Conservation (phyloP, 148 eudicot genomes). For the Gaultheria prostrata region DNA sequence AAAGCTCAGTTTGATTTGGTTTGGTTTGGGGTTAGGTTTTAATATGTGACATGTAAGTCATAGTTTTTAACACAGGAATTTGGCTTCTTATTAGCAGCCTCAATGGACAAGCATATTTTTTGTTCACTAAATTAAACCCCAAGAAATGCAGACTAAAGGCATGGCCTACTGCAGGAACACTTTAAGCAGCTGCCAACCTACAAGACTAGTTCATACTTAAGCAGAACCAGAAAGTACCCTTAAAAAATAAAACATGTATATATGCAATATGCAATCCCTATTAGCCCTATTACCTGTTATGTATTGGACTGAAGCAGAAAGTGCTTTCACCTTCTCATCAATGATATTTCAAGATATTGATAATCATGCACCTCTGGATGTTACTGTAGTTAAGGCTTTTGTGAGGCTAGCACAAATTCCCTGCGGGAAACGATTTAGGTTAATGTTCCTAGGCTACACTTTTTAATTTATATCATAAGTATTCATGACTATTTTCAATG, state of each 20-base stretch:
- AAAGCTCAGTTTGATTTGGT: too few relatives aligned
- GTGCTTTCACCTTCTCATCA: slow-evolving; percentile 19
- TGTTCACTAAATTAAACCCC: neutral
- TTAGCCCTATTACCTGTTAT: slow-evolving; percentile 35
- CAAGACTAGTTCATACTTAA: neutral
- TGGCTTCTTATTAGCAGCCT: too few relatives aligned
- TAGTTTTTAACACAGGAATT: too few relatives aligned
- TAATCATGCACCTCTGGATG: slow-evolving; percentile 24
- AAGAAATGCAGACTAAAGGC: neutral
- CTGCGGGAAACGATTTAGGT: slow-evolving; percentile 21
- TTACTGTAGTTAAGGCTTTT: slow-evolving; percentile 24
- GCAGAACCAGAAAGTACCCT: neutral
- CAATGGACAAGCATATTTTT: neutral
- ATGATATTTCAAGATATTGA: slow-evolving; percentile 15
- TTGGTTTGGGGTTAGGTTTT: too few relatives aligned
- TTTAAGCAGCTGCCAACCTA: neutral
- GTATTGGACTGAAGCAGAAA: slow-evolving; percentile 22
- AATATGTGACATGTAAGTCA: too few relatives aligned
- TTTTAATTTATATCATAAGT: neutral
- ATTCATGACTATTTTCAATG: neutral
- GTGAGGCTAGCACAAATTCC: slow-evolving; percentile 28
- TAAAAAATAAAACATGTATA: neutral
- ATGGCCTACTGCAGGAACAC: neutral
- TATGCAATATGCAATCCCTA: neutral
- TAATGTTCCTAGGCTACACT: neutral